phyloP scores from a whole-genome alignment of 208 protist genomes.

The Angomonas deanei region DNA sequence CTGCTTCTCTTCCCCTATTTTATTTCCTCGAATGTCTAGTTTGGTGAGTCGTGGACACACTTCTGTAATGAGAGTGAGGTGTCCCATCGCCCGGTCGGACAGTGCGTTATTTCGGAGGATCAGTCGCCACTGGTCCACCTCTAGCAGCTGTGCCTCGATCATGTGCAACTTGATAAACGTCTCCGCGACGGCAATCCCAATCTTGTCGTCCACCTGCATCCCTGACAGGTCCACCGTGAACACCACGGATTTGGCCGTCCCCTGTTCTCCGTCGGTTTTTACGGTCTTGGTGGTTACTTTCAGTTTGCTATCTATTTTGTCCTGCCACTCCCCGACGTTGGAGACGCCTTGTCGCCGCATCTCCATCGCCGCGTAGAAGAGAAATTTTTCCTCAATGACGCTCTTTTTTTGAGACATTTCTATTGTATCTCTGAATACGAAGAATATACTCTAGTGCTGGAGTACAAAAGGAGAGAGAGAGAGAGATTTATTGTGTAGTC shows the following conservation, averaged over 20 bases:
- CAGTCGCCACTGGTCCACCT: constrained; percentile 26
- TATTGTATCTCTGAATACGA: too few relatives aligned
- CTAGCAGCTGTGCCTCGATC: background rate
- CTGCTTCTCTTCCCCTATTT: constrained; percentile 17
- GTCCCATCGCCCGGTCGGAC: constrained; percentile 36
- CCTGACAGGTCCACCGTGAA: constrained; percentile 25
- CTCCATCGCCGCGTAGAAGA: constrained; percentile 28
- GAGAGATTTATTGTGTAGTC: too few relatives aligned
- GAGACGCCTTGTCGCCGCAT: constrained; percentile 51
- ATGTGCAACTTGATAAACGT: constrained; percentile 41
- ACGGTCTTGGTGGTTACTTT: background rate
- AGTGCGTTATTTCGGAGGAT: constrained; percentile 32
- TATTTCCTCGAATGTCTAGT: constrained; percentile 31
- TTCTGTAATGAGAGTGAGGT: constrained; percentile 44
- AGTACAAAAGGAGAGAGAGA: too few relatives aligned
- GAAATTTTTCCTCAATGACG: constrained; percentile 25
- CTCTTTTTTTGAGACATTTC: background rate
- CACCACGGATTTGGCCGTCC: background rate
- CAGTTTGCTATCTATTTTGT: background rate
- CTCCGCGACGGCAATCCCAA: constrained; percentile 52
- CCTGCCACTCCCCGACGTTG: constrained; percentile 15
- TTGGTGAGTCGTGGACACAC: constrained; percentile 27
- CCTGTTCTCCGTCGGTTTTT: background rate
- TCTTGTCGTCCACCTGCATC: constrained; percentile 36
- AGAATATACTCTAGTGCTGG: too few relatives aligned